Base-by-base conservation (phyloP, 2,329 filamentous ascomycete genomes). In the Elsinoe necatrix region DNA sequence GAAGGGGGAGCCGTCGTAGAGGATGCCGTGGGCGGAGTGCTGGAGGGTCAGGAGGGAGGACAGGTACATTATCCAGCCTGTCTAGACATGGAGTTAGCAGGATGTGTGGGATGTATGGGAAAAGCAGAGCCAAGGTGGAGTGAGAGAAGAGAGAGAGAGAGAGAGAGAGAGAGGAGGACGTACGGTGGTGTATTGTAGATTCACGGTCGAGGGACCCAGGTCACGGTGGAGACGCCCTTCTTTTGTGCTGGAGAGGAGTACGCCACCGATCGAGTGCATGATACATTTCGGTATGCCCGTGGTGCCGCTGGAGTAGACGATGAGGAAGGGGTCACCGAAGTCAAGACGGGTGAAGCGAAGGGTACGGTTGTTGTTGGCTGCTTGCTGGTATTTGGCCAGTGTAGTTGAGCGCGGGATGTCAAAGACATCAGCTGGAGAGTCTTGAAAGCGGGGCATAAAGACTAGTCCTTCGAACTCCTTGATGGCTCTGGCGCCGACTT, bases 51-150 rank as follows among this genome's bases (percentile, higher is more conserved):
- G 74, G 0, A 88, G 74, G 35, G 78, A 80, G 2, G 76, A 72
- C 7, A 90, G 73, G 66, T 92, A 93, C 89, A 95, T 95, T 71
- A 95, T 93, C 89, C 89, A 95, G 0, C 87, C 86, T 0, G 86
- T 89, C 0, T 65, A 51, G 9, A 25, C 4, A 16, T 14, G 21
- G 55, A 21, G 20, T 1, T 43, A 23, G 51, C 14, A 37, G 54
- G 11, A 25, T 3, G n/a, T n/a, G n/a, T n/a, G n/a, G n/a, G n/a
- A n/a, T n/a, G n/a, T n/a, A n/a, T n/a, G n/a, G n/a, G n/a, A n/a
- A n/a, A n/a, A n/a, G n/a, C n/a, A n/a, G n/a, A n/a, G n/a, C n/a
- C n/a, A n/a, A n/a, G n/a, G n/a, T n/a, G 27, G 9, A 9, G 27
- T 29, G 9, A 4, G 4, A 29, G 27, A 4, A 9, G 27, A 9